These are phyloP conservation scores for Salix viminalis DNA, from an alignment of 345 rosid genomes.

Conservation along the genomic window DNA sequence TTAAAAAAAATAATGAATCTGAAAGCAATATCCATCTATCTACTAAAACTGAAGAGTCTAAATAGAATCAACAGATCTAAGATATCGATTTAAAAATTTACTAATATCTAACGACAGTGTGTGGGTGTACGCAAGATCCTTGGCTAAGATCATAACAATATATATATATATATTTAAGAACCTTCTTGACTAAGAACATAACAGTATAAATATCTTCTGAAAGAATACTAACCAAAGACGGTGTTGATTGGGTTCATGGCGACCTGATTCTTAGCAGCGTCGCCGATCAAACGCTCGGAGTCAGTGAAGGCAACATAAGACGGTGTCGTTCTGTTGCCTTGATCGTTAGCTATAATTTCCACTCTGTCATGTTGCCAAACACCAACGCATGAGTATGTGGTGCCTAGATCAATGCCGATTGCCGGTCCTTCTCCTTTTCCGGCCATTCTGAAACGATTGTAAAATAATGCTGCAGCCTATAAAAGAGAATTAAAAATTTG, in stretches of 20 bases:
- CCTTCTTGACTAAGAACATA: neutral
- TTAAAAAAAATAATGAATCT: neutral
- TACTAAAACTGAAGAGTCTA: neutral
- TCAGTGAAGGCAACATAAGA: slow-evolving; percentile 35
- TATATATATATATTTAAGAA: neutral
- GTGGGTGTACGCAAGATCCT: neutral
- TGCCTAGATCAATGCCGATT: slow-evolving; percentile 32
- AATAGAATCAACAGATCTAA: neutral
- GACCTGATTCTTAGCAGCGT: slow-evolving; percentile 37
- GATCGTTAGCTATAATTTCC: slow-evolving; percentile 31
- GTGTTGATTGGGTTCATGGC: slow-evolving; percentile 36
- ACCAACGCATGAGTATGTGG: slow-evolving; percentile 28
- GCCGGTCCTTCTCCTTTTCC: slow-evolving; percentile 28
- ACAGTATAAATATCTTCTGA: neutral
- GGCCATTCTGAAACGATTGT: neutral
- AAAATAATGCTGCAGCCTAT: neutral
- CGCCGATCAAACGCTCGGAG: slow-evolving; percentile 32
- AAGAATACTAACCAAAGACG: slow-evolving; percentile 21
- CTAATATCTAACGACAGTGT: neutral
- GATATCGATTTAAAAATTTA: neutral
- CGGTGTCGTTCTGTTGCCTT: slow-evolving; percentile 33
- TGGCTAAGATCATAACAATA: neutral
- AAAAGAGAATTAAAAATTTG: no score
- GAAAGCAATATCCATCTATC: neutral
- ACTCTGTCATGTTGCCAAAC: slow-evolving; percentile 36